phyloP scores from a whole-genome alignment of 345 rosid genomes.

The Euclidium syriacum region DNA sequence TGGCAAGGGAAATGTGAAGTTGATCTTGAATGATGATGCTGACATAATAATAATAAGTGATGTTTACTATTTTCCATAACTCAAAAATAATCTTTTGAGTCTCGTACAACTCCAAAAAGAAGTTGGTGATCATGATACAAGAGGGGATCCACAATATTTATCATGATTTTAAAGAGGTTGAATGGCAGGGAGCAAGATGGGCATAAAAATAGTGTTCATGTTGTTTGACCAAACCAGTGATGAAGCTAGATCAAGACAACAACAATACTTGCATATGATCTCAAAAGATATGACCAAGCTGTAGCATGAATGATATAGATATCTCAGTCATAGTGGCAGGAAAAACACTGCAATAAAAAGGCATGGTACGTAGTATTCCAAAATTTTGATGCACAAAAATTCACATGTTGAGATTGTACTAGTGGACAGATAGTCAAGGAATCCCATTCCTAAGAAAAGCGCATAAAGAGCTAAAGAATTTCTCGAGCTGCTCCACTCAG shows the following conservation, averaged over 20 bases:
- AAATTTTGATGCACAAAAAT: neutral
- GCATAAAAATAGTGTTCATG: neutral
- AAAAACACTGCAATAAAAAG: neutral
- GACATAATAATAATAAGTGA: too few species aligned
- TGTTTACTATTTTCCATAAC: too few species aligned
- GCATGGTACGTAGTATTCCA: neutral
- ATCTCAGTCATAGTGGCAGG: neutral
- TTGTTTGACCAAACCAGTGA: neutral
- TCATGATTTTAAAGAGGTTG: neutral
- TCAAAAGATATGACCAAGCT: neutral
- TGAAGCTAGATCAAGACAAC: neutral
- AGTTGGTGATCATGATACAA: too few species aligned
- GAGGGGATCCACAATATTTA: too few species aligned
- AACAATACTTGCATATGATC: neutral
- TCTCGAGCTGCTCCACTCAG: neutral
- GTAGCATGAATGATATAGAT: neutral
- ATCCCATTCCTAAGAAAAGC: neutral
- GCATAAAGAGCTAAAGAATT: neutral
- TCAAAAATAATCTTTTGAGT: too few species aligned
- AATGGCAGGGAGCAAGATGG: neutral
- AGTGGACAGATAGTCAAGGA: neutral
- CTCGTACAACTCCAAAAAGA: too few species aligned
- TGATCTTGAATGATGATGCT: too few species aligned
- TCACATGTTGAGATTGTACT: neutral
- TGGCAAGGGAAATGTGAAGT: too few species aligned